These are phyloP conservation scores for Calamus simplicifolius DNA, from an alignment of 176 grass and related monocot species.

Conservation along the genomic window DNA sequence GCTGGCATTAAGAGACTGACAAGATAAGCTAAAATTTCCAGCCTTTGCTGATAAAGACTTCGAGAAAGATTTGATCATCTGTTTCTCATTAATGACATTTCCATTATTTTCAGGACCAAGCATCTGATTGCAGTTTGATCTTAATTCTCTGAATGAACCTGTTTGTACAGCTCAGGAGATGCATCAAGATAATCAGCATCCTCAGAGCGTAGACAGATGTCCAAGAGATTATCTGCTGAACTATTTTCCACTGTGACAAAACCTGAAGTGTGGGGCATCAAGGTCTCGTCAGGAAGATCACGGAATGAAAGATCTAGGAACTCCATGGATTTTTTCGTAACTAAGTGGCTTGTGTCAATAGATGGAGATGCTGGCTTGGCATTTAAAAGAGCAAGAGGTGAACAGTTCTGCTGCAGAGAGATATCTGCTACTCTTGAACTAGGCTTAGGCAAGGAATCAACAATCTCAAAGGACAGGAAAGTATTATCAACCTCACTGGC, in stretches of 20 bases:
- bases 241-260: constrained; percentile 36
- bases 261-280: constrained; percentile 32
- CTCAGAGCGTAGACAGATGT: constrained; percentile 38
- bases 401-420: constrained; percentile 10
- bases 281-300: constrained; percentile 41
- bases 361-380: constrained; percentile 21
- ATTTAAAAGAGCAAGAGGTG: constrained; percentile 9
- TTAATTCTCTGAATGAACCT: constrained; percentile 13
- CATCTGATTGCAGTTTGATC: constrained; percentile 11
- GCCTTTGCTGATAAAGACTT: constrained; percentile 66
- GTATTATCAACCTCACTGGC: constrained; percentile 9
- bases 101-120: constrained; percentile 15
- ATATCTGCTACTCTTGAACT: constrained; percentile 32
- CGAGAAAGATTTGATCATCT: constrained; percentile 39
- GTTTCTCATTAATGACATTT: constrained; percentile 10
- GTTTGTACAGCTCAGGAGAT: constrained; percentile 22
- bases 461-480: constrained; percentile 59
- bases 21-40: constrained; percentile 29
- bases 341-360: constrained; percentile 18
- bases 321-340: constrained; percentile 33
- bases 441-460: constrained; percentile 31
- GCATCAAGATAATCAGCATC: constrained; percentile 9
- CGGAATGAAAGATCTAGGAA: constrained; percentile 44
- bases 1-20: constrained; percentile 16
- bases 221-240: constrained; percentile 24